Conservation (phyloP, 2,329 filamentous ascomycete species). For the Microascus cirrosus region DNA sequence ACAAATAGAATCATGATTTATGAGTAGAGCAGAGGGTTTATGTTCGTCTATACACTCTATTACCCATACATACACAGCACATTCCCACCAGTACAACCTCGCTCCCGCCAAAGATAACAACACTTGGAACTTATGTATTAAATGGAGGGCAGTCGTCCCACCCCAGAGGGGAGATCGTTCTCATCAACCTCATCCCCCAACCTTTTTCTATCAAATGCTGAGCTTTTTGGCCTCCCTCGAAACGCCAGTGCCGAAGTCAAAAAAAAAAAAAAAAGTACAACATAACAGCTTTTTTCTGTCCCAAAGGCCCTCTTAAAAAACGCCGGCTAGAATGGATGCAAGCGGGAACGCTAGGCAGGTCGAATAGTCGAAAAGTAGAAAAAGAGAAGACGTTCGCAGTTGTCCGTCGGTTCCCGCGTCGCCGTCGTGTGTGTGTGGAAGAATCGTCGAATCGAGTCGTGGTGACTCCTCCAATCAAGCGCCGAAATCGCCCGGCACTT, state of each 20-base stretch:
- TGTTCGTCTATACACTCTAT: too few relatives aligned
- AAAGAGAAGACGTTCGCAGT: neutral
- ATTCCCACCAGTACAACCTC: too few relatives aligned
- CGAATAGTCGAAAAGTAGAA: neutral
- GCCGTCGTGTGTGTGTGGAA: neutral
- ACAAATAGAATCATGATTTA: too few relatives aligned
- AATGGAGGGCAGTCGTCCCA: neutral
- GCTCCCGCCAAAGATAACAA: neutral
- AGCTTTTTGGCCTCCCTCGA: neutral
- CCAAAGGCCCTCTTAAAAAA: neutral
- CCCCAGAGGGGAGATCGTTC: neutral
- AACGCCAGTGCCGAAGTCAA: neutral
- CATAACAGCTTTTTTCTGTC: neutral
- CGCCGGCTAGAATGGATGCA: constrained; percentile 1
- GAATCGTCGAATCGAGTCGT: neutral
- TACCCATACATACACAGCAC: too few relatives aligned
- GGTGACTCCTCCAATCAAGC: too few relatives aligned
- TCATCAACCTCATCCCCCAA: neutral
- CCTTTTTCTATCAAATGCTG: neutral
- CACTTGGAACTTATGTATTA: neutral
- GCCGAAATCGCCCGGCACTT: neutral
- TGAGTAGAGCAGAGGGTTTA: too few relatives aligned
- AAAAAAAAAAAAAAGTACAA: neutral
- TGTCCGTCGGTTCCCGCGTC: neutral
- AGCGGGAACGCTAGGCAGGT: constrained; percentile 3